Percentiles rank a stretch among this genome's conserved stretches.
These are phyloP conservation scores for Salisapilia sapeloensis DNA, from an alignment of 352 stramenopile genomes.

Conservation along the genomic window DNA sequence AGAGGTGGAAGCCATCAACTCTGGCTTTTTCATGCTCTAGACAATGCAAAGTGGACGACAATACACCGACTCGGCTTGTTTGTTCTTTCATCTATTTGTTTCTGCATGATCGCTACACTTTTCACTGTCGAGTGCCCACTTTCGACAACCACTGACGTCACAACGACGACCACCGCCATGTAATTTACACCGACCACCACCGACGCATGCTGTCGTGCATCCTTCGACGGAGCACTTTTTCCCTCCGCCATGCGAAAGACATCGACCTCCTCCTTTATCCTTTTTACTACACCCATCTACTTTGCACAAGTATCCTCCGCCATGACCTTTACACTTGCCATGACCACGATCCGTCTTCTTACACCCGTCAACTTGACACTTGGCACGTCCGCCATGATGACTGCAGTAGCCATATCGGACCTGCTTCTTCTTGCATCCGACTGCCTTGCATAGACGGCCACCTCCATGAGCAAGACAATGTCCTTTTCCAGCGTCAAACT, in stretches of 20 bases:
- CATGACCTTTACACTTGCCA: constrained; percentile 66
- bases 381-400: constrained; percentile 44
- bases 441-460: constrained; percentile 35
- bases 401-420: constrained; percentile 67
- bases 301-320: constrained; percentile 72
- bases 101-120: constrained; percentile 67
- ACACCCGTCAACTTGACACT: constrained; percentile 59
- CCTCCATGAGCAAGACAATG: constrained; percentile 55
- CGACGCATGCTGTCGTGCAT: constrained; percentile 48
- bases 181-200: constrained; percentile 47
- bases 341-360: constrained; percentile 60
- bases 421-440: constrained; percentile 50
- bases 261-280: constrained; percentile 68
- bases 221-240: constrained; percentile 68
- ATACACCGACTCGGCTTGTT: too few species aligned
- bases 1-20: constrained; percentile 72
- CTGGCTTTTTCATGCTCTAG: constrained; percentile 55
- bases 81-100: constrained; percentile 81
- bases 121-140: constrained; percentile 48
- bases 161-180: constrained; percentile 48
- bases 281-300: constrained; percentile 60
- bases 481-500: constrained; percentile 49
- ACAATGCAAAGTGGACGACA: too few species aligned
- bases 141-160: constrained; percentile 19
- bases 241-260: constrained; percentile 54